Evolutionary conservation across 345 rosid genomes (phyloP).

Genomic region (Eucalyptus victrix): DNA sequence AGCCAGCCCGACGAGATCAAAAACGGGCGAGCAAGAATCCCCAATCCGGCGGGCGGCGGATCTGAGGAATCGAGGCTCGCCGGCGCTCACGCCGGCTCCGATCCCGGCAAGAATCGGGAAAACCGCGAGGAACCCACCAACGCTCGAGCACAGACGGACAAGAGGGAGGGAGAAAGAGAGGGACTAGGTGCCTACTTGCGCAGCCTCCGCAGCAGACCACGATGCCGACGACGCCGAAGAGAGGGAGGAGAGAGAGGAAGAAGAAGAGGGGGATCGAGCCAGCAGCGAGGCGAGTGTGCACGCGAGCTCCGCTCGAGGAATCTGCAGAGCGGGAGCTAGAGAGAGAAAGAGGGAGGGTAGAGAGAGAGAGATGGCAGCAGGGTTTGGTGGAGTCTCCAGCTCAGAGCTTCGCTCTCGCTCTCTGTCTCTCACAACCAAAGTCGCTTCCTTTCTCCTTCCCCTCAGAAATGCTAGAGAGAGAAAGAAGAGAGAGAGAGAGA

Average conservation of each 20-base stretch:
- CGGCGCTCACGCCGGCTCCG: background rate
- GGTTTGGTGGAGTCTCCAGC: background rate
- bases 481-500: no score
- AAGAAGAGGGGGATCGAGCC: background rate
- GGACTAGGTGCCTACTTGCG: background rate
- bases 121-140: background rate
- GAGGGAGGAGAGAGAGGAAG: background rate
- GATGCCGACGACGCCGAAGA: background rate
- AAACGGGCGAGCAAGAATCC: background rate
- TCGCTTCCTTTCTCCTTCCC: background rate
- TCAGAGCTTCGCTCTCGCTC: background rate
- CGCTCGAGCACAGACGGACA: background rate
- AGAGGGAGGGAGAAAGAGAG: background rate
- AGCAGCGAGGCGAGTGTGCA: background rate
- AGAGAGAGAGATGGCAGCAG: background rate
- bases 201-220: background rate
- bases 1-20: background rate
- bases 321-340: background rate
- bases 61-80: background rate
- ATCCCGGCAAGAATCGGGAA: background rate
- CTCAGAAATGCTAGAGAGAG: background rate
- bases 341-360: background rate
- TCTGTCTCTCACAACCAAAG: background rate
- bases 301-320: background rate
- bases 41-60: background rate